Percentiles rank a stretch among this genome's conserved stretches.
Evolutionary conservation across 2,329 filamentous ascomycete genomes (phyloP).

Genomic region (Aspergillus sojae): DNA sequence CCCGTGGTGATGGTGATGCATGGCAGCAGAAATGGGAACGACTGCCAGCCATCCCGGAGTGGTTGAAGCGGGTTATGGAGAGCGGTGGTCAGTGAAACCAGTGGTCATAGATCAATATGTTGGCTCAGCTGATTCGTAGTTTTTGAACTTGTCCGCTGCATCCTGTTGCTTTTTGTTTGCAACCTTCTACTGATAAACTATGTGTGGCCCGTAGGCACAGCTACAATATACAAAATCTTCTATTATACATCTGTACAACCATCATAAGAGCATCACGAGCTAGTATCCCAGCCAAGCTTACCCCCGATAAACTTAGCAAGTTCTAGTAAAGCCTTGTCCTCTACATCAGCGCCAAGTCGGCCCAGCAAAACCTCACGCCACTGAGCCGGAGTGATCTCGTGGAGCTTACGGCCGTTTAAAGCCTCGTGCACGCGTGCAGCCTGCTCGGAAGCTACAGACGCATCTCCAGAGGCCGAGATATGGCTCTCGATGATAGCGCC

Average conservation of each 20-base stretch:
- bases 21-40: conserved; percentile 66
- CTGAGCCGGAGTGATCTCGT: conserved; percentile 46
- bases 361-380: conserved; percentile 31
- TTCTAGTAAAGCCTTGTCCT: conserved; percentile 21
- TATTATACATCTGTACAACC: background rate
- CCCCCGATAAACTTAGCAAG: conserved; percentile 31
- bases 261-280: background rate
- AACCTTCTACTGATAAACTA: background rate
- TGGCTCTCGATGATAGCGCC: conserved; percentile 44
- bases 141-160: background rate
- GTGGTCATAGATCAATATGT: background rate
- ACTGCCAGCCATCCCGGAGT: conserved; percentile 60
- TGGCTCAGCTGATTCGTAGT: background rate
- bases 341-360: conserved; percentile 18
- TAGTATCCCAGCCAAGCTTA: conserved; percentile 24
- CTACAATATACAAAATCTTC: background rate
- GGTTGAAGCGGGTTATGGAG: conserved; percentile 59
- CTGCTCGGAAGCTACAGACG: conserved; percentile 35
- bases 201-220: background rate
- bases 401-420: conserved; percentile 48
- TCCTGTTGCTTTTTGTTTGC: background rate
- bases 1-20: conserved; percentile 36
- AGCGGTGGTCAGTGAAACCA: background rate
- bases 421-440: conserved; percentile 32
- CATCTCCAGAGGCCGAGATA: conserved; percentile 41